phyloP scores from a whole-genome alignment of 495 filamentous ascomycete genomes.

The Thermochaetoides thermophila region DNA sequence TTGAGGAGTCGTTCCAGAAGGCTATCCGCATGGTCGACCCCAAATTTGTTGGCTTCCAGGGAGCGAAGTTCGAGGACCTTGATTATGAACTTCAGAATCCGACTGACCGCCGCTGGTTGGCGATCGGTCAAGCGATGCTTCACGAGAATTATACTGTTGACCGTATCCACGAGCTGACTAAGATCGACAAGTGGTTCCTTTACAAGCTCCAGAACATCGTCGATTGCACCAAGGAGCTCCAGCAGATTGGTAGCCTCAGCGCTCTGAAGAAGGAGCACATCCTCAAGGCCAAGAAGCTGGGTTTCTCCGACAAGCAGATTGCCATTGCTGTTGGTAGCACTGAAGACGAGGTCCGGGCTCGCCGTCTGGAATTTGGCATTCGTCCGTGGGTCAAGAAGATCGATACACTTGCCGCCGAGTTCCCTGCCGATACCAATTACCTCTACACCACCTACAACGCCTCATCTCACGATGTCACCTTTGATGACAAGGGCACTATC shows the following conservation, averaged over 20 bases:
- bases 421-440: conserved; percentile 95
- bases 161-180: conserved; percentile 77
- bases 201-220: conserved; percentile 96
- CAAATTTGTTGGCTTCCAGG: conserved; percentile 82
- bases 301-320: conserved; percentile 95
- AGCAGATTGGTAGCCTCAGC: conserved; percentile 74
- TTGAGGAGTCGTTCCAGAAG: conserved; percentile 99
- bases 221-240: conserved; percentile 70
- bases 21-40: conserved; percentile 94
- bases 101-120: conserved; percentile 89
- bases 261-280: conserved; percentile 78
- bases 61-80: conserved; percentile 82
- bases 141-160: conserved; percentile 92
- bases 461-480: conserved; percentile 84
- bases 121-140: conserved; percentile 94
- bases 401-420: conserved; percentile 92
- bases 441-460: conserved; percentile 98
- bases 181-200: conserved; percentile 95
- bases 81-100: conserved; percentile 84
- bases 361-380: conserved; percentile 74
- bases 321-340: conserved; percentile 67
- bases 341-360: conserved; percentile 80
- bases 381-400: conserved; percentile 92
- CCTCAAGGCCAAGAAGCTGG: conserved; percentile 86
- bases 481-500: conserved; percentile 82